Base-by-base conservation (phyloP, 768 basidiomycete species). In the Galerina marginata region DNA sequence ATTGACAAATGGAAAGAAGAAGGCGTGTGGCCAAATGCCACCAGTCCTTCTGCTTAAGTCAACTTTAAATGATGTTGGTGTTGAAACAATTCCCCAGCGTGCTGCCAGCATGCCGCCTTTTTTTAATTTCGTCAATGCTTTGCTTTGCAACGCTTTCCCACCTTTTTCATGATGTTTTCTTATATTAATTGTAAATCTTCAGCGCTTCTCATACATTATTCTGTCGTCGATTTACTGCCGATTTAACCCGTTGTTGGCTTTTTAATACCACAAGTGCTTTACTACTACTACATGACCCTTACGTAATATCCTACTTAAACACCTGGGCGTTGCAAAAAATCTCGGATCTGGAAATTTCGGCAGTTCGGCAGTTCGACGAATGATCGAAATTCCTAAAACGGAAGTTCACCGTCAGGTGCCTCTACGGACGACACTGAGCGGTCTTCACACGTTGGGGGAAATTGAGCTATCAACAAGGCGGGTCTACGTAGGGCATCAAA, bases 1-100 rank as follows among this genome's bases (percentile, higher is more conserved):
- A 83, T 95, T 37, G 88, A 90, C 67, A 89, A 90, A 71, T 93
- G 90, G 87, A 92, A 90, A 70, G 86, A 74, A 12, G 93, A 95
- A 66, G 86, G 87, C 25, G 75, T 68, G 57, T 86, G 83, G 82
- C 84, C 84, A n/a, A 77, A 71, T 53, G 69, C 78, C 56, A 67
- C 74, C n/a, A 53, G 39, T 42, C 26, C 53, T 25, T 40, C 26
- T n/a, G n/a, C 58, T 57, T 48, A 50, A 54, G 57, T 54, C 20
- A 38, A 56, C 39, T 42, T 23, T 33, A 33, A 33, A 5, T 33
- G 29, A 33, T 33, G 29, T 33, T 33, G 29, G 7, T 33, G 29
- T 33, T 33, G 29, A 33, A 33, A 36, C 56, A 11, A 45, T 20
- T 50, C 25, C 54, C 25, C 42, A 36, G 20, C 20, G 20, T 20